Base-by-base conservation (phyloP, 805 yeast genomes). In the Tetrapisispora phaffii region DNA sequence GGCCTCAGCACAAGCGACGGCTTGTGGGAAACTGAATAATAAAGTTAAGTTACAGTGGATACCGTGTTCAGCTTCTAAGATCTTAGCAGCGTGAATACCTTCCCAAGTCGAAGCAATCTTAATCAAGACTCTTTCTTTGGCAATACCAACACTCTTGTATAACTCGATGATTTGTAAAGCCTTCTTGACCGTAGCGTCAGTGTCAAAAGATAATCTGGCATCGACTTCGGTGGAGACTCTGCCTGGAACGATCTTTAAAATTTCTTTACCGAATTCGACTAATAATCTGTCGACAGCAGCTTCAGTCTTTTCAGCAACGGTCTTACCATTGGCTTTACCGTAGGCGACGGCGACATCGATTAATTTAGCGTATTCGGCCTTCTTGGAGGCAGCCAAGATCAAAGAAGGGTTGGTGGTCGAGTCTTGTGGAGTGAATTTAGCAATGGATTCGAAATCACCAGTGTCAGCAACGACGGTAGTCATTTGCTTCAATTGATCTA, bases 1-100 rank as follows among this genome's bases (percentile, higher is more conserved):
- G 58, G 97, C 98, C 75, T 93, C 99, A 56, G 99, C 99, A 74
- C 90, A 84, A 47, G 99, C 97, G 64, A 93, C 96, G 55, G 99
- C 99, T 75, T 93, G 99, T 46, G 79, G 85, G 64, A 87, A 86
- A 34, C 96, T 85, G 82, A 93, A 93, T 63, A 93, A 77, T 58
- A 93, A 73, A 47, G 99, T 93, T 76, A 93, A 77, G 80, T 93
- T 93, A 73, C 84, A 78, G 81, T 93, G 97, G 60, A 93, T 79
- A 43, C 80, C 88, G 75, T 93, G 76, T 70, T 93, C 80, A 55
- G 81, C 69, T 76, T 93, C 98, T 67, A 93, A 78, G 68, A 85
- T 95, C 68, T 81, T 79, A 47, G 99, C 98, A 58, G 98, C 99
- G 71, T 86, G 96, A 68, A 93, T 93, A 76, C 99, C 99, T 74